Evolutionary conservation across 1,284 basidiomycete genomes (phyloP), one percentile per base, ranked within the genome.

Genomic region (Neotropicomus parvogracilis): DNA sequence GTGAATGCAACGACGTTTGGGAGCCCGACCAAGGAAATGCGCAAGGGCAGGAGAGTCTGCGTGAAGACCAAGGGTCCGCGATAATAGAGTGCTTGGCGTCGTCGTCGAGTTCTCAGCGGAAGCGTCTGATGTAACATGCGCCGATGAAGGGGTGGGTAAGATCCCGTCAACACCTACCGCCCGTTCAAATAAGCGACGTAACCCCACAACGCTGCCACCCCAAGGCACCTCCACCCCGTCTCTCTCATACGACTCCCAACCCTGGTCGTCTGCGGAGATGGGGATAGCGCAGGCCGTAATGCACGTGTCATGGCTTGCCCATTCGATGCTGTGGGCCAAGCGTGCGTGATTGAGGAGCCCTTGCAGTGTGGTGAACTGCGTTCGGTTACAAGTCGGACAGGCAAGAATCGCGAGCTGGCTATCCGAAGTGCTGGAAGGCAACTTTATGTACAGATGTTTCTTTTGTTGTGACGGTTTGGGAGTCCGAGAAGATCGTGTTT

Each of bases 261-360:
- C 65, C 33, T 75, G 74, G 39, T 74, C 65, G 7, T 72, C 64
- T 1, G 66, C 65, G 5, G 65, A 54, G 13, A 76, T 63, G 14
- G 66, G 60, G 26, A 80, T 69, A 16, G 83, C 83, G 56, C 83
- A 87, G 20, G 76, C 77, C 48, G 75, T 74, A 10, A 89, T 79
- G 55, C 85, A 88, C 46, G 84, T 81, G 44, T 89, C 86, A 55
- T 89, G 86, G 24, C 79, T 84, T 9, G 80, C 82, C 74, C 80
- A 89, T 55, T 85, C 83, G 40, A 80, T 70, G 16, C 70, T 67
- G 60, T 89, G 86, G 3, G 78, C 73, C 26, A 87, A 70, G 11
- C 87, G 80, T 47, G 80, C 83, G 58, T 89, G 86, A 54, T 88
- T 89, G 21, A 88, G 71, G 19, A 89, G 73, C 3, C 86, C 87